These are phyloP conservation scores for Mrakia hoshinonis DNA, from an alignment of 768 basidiomycete genomes.

Conservation along the genomic window DNA sequence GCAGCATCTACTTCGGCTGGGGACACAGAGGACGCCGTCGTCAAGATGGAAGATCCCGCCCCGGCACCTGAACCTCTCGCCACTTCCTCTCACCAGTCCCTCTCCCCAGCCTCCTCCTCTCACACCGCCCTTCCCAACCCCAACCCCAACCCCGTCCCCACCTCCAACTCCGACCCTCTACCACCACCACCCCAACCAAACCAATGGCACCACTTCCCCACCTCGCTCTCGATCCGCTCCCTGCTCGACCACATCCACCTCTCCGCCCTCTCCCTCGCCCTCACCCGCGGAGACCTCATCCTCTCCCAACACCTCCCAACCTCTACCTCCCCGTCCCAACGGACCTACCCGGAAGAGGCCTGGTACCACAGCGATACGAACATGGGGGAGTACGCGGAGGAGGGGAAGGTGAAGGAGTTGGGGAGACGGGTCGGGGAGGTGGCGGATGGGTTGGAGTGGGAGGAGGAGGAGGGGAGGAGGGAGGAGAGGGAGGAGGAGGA, in stretches of 20 bases:
- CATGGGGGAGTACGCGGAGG: slow-evolving; percentile 5
- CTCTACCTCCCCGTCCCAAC: slow-evolving; percentile 1
- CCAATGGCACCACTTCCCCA: slow-evolving; percentile 8
- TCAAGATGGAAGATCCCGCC: neutral
- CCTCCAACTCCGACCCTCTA: neutral
- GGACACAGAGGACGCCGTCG: neutral
- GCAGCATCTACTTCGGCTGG: neutral
- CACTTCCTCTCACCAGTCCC: neutral
- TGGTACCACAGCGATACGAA: slow-evolving; percentile 3
- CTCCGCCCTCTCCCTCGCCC: neutral
- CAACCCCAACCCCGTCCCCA: neutral
- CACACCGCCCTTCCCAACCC: neutral
- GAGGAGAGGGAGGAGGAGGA: neutral
- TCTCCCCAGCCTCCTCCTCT: neutral
- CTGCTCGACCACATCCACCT: neutral
- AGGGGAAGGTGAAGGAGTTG: slow-evolving; percentile 14
- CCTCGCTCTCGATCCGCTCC: neutral
- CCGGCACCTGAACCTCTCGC: too few relatives aligned
- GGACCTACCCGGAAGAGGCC: slow-evolving; percentile 2
- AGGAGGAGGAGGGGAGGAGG: neutral
- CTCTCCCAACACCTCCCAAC: neutral
- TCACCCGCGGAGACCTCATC: slow-evolving; percentile 1
- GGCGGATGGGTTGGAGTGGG: slow-evolving; percentile 1
- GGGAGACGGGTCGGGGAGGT: neutral
- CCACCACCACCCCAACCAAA: neutral